Base-by-base conservation (phyloP, 371 early-diverging fungal species). In the Mortierella sp. region DNA sequence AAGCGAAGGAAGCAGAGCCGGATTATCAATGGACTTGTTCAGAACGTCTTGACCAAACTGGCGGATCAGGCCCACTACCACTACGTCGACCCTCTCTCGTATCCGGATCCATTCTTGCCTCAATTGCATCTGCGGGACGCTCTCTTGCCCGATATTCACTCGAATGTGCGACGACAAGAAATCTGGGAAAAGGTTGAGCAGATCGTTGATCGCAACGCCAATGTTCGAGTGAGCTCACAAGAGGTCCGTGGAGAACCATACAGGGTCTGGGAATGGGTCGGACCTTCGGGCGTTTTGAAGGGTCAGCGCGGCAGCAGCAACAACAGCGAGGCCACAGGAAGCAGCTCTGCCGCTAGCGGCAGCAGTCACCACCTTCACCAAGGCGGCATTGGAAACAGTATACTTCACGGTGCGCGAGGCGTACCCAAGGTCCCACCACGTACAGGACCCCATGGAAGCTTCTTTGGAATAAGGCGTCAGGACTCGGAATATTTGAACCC, bases 401-500 rank as follows among this genome's bases (percentile, higher is more conserved):
- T 7, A 52, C 7, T 14, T 50, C 14, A 49, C 29, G 2, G 51
- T 21, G 51, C 49, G 14, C 45, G 58, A 17, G 57, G 62, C 34
- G 47, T 54, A 14, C 71, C 65, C 21, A 60, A 65, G 50, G 48
- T 61, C 13, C 61, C 72, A 28, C 66, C 61, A 28, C 65, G 72
- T 24, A 57, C 53, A 21, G 72, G 72, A 37, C 66, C 66, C 17
- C 55, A 71, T 54, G 72, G 72, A 1, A 76, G 76, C 28, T 76
- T 76, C 49, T 76, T 76, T 69, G 76, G 76, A 2, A 69, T 76
- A 44, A 52, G 54, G 19, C 76, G 76, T n/a, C 61, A 76, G 34
- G 76, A 76, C 27, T 76, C 76, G 7, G 76, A 76, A 47, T 76
- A 55, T 37, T 16, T 76, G 54, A 76, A 76, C 34, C 76, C 76